Evolutionary conservation across 1,284 basidiomycete genomes (phyloP), one percentile per base, ranked within the genome.

Genomic region (Vanrija sp.): DNA sequence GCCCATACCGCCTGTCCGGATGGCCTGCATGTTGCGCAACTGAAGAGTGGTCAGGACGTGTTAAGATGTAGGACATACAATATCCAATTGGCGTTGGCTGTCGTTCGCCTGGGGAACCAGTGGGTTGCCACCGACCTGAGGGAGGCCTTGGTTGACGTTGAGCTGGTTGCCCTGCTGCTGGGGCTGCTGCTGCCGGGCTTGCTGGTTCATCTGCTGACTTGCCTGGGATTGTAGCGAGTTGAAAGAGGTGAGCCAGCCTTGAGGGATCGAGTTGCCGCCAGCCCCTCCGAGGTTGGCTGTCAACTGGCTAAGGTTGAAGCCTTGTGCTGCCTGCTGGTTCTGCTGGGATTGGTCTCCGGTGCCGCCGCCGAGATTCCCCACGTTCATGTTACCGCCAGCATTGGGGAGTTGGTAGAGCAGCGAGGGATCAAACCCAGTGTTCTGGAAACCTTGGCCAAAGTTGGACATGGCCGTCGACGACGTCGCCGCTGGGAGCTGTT

Each of bases 371-470:
- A 56, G 18, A 23, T 41, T 44, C 22, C 37, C 38, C 22, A 46
- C 41, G 31, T 46, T 46, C 31, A 27, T 38, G 35, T 51, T 51
- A 18, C 50, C 50, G 19, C n/a, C 45, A 7, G 41, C 41, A 36
- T 54, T 49, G 16, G 43, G 49, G 31, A 54, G 53, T 15, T 47
- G 41, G 47, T 59, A 59, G 27, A 59, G 54, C 38, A 59, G 49
- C 12, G 57, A 56, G 10, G 57, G 54, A 48, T 59, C 54, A 37
- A 59, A 59, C 25, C 47, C 43, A 19, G 49, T 37, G 44, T 56
- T 56, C 51, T 56, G 51, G 45, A 59, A 59, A 38, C 54, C 57
- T 41, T 59, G 57, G 35, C 53, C 54, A 49, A 59, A 59, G 53
- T 59, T 59, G 48, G 60, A 57, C 56, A 61, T 59, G 48, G 44